Percentiles rank a stretch among this genome's conserved stretches.
phyloP scores from a whole-genome alignment of 768 basidiomycete genomes.

The Phaeolepiota aurea region DNA sequence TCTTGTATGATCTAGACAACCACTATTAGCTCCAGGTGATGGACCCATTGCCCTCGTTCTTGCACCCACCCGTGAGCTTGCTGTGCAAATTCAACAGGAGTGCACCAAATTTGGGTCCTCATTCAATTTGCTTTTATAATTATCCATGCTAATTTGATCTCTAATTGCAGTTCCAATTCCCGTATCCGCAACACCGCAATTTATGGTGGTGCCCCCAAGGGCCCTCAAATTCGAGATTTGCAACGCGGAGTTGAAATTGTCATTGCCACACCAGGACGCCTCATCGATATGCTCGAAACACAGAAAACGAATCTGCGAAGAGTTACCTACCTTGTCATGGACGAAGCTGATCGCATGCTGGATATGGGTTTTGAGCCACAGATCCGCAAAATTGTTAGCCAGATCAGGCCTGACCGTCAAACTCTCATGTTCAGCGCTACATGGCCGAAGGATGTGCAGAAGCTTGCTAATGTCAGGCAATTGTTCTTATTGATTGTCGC shows the following conservation, averaged over 20 bases:
- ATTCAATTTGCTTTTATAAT: slow-evolving; percentile 4
- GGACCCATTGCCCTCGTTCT: slow-evolving; percentile 96
- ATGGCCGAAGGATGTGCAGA: slow-evolving; percentile 99
- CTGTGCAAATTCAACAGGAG: slow-evolving; percentile 98
- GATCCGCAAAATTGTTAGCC: slow-evolving; percentile 94
- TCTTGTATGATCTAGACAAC: slow-evolving; percentile 50
- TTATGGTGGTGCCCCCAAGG: slow-evolving; percentile 98
- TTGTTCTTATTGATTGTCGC: slow-evolving; percentile 1
- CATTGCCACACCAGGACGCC: slow-evolving; percentile 98
- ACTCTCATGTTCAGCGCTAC: slow-evolving; percentile 99
- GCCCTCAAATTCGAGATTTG: slow-evolving; percentile 95
- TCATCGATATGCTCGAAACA: slow-evolving; percentile 98
- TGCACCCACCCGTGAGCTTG: slow-evolving; percentile 96
- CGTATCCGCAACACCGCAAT: slow-evolving; percentile 98
- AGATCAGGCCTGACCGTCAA: slow-evolving; percentile 97
- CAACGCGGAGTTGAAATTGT: slow-evolving; percentile 96
- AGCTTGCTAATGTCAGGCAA: slow-evolving; percentile 73
- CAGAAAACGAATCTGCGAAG: slow-evolving; percentile 95
- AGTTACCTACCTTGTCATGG: slow-evolving; percentile 97
- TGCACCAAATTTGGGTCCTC: slow-evolving; percentile 91
- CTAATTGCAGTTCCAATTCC: slow-evolving; percentile 74
- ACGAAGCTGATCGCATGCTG: slow-evolving; percentile 99
- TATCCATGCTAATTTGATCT: neutral
- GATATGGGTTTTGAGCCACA: slow-evolving; percentile 99
- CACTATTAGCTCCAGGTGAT: slow-evolving; percentile 86